A percentile compares a stretch with the other conserved stretches of the same genome.
Evolutionary conservation across 345 rosid species (phyloP).

Genomic region (Pugionium cornutum): DNA sequence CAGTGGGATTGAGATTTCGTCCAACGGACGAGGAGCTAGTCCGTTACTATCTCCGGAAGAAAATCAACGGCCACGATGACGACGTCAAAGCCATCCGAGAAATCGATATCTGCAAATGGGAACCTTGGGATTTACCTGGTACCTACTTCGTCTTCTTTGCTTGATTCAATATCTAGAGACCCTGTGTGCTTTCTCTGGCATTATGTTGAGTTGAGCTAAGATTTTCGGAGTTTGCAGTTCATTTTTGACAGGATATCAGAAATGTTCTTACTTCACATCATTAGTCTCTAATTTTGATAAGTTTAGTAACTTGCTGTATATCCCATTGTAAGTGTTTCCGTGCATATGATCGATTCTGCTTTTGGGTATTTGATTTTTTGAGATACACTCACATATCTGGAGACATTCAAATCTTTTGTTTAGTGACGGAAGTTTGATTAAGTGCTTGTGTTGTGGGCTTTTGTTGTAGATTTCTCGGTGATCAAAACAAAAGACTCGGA

Average conservation of each 20-base stretch:
- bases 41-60: conserved; percentile 61
- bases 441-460: background rate
- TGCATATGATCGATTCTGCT: background rate
- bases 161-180: background rate
- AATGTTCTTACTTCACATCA: background rate
- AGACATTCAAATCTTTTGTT: background rate
- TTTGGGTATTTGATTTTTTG: background rate
- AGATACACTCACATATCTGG: background rate
- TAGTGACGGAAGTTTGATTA: background rate
- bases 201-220: background rate
- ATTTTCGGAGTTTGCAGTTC: background rate
- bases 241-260: background rate
- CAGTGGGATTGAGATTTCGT: conserved; percentile 82
- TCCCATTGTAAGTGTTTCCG: too few relatives aligned
- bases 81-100: conserved; percentile 66
- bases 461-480: conserved; percentile 57
- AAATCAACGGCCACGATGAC: conserved; percentile 67
- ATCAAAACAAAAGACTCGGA: conserved; percentile 63
- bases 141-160: conserved; percentile 9
- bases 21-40: conserved; percentile 90
- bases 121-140: conserved; percentile 98
- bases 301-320: background rate
- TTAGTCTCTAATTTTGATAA: background rate
- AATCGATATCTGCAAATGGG: conserved; percentile 85
- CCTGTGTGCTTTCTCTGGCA: background rate